A percentile compares a stretch with the other conserved stretches of the same genome.
These are phyloP conservation scores for Beauveria brongniartii DNA, from an alignment of 2,329 filamentous ascomycete genomes.

Conservation along the genomic window DNA sequence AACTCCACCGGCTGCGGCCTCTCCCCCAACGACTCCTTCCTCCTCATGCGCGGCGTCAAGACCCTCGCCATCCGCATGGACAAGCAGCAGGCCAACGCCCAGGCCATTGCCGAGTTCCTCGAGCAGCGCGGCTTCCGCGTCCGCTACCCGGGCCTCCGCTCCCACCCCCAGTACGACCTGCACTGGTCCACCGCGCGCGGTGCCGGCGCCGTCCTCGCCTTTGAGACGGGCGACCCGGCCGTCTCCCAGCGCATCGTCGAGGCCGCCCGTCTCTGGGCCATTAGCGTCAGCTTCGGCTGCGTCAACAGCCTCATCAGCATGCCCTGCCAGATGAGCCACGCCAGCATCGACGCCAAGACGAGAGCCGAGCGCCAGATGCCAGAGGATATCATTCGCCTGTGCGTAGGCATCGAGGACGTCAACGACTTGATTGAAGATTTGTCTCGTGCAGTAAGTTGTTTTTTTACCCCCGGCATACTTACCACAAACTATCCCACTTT, in stretches of 20 bases:
- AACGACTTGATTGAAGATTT: slow-evolving; percentile 91
- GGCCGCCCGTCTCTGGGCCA: slow-evolving; percentile 83
- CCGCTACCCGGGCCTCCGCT: slow-evolving; percentile 87
- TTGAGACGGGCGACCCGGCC: slow-evolving; percentile 82
- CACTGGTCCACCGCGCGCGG: slow-evolving; percentile 95
- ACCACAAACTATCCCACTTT: not conserved
- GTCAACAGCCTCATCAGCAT: slow-evolving; percentile 98
- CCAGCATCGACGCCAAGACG: slow-evolving; percentile 94
- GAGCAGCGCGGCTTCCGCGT: slow-evolving; percentile 89
- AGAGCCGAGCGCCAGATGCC: slow-evolving; percentile 83
- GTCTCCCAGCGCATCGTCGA: slow-evolving; percentile 92
- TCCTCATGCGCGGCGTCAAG: slow-evolving; percentile 92
- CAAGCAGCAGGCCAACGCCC: slow-evolving; percentile 90
- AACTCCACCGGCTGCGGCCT: slow-evolving; percentile 93
- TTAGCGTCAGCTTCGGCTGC: slow-evolving; percentile 95
- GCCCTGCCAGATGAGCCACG: slow-evolving; percentile 99
- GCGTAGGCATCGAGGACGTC: slow-evolving; percentile 91
- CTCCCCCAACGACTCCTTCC: slow-evolving; percentile 90
- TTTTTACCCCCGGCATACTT: not conserved
- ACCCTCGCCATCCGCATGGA: slow-evolving; percentile 97
- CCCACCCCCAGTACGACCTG: slow-evolving; percentile 91
- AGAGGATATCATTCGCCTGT: slow-evolving; percentile 91
- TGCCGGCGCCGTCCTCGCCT: slow-evolving; percentile 87
- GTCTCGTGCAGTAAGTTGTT: slow-evolving; percentile 71
- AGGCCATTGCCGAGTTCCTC: slow-evolving; percentile 84